Conservation (phyloP, 768 basidiomycete species). For the Dioszegia crocea region DNA sequence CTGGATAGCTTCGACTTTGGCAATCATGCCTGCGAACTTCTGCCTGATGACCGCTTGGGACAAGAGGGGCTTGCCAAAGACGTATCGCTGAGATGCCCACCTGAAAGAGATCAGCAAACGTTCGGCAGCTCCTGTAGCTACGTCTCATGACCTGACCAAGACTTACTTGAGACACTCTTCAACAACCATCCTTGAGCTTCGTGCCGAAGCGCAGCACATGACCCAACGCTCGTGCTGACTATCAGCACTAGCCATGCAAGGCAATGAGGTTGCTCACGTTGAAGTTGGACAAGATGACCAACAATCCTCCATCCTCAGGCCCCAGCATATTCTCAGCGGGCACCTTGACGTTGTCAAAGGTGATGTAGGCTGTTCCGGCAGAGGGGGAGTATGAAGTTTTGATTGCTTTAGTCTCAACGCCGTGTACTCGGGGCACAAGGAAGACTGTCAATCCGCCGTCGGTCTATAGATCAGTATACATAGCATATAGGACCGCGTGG, state of each 20-base stretch:
- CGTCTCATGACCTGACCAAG: background rate
- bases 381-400: conserved; percentile 84
- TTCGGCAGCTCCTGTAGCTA: background rate
- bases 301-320: conserved; percentile 72
- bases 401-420: conserved; percentile 77
- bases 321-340: conserved; percentile 85
- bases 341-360: conserved; percentile 76
- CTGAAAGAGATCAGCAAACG: no score
- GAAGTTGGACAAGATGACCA: conserved; percentile 74
- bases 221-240: conserved; percentile 78
- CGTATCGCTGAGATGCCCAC: conserved; percentile 83
- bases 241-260: background rate
- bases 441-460: conserved; percentile 75
- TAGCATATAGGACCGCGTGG: background rate
- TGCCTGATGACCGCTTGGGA: conserved; percentile 80
- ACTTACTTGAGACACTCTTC: conserved; percentile 73
- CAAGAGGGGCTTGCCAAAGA: conserved; percentile 75
- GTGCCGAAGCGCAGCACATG: conserved; percentile 71
- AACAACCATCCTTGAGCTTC: conserved; percentile 68
- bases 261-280: conserved; percentile 53
- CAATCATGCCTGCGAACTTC: conserved; percentile 85
- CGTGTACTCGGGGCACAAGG: conserved; percentile 73
- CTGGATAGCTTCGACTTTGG: conserved; percentile 73
- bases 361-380: conserved; percentile 78
- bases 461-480: conserved; percentile 13